Evolutionary conservation across 1,284 basidiomycete genomes (phyloP).

Genomic region (Rugosomyces carneus): DNA sequence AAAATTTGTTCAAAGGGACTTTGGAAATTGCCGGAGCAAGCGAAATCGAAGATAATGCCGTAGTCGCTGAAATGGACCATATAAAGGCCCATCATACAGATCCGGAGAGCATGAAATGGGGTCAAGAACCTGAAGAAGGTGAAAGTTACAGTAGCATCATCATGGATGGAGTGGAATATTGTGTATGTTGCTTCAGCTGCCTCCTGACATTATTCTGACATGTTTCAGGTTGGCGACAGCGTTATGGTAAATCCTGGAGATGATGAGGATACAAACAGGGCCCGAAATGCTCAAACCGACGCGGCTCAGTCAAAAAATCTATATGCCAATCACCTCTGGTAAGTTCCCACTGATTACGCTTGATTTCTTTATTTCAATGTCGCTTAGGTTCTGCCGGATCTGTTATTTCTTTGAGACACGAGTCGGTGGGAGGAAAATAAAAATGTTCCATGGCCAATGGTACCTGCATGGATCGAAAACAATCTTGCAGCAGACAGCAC

Average conservation of each 20-base stretch:
- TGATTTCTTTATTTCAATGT: background rate
- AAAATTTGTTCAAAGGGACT: conserved; percentile 41
- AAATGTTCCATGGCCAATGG: conserved; percentile 63
- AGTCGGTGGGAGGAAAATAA: conserved; percentile 22
- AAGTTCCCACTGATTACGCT: conserved; percentile 10
- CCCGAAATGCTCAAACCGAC: conserved; percentile 28
- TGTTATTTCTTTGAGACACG: conserved; percentile 48
- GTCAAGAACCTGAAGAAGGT: conserved; percentile 21
- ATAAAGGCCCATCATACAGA: conserved; percentile 37
- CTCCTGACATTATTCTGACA: background rate
- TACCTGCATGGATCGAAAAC: conserved; percentile 59
- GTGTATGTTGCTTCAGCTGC: conserved; percentile 29
- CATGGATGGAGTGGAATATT: conserved; percentile 51
- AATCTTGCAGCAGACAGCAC: conserved; percentile 55
- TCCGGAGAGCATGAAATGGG: conserved; percentile 46
- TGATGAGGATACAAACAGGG: conserved; percentile 35
- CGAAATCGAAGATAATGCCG: conserved; percentile 21
- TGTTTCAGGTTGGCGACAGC: conserved; percentile 46
- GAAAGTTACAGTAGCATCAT: conserved; percentile 37
- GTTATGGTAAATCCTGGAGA: conserved; percentile 52
- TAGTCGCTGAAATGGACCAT: conserved; percentile 19
- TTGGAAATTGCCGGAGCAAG: conserved; percentile 31
- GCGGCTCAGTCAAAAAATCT: conserved; percentile 35
- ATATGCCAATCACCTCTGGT: conserved; percentile 55
- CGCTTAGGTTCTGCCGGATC: conserved; percentile 56